Conservation (phyloP, 148 eudicot genomes). For the Persicaria tinctoria region DNA sequence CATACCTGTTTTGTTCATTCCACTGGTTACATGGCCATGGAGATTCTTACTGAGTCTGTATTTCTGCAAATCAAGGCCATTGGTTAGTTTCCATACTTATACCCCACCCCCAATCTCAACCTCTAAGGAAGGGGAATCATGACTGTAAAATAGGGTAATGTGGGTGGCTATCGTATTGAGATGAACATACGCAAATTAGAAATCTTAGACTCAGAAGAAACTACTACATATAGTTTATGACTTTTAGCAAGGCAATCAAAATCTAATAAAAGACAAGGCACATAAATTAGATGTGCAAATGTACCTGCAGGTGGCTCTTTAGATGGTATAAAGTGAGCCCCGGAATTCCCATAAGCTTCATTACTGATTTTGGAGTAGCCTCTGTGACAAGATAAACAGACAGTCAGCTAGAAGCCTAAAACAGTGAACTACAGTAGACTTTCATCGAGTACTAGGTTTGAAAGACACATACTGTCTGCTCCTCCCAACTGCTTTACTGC, state of each 20-base stretch:
- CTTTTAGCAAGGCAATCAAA: not conserved
- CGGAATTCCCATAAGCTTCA: slow-evolving; percentile 90
- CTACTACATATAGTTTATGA: not conserved
- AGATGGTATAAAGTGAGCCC: slow-evolving; percentile 91
- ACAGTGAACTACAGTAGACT: not conserved
- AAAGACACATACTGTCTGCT: slow-evolving; percentile 66
- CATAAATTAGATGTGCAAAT: slow-evolving; percentile 5
- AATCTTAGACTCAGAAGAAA: not conserved
- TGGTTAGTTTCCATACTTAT: not conserved
- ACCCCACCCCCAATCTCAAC: too few species aligned
- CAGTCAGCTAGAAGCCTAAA: slow-evolving; percentile 13
- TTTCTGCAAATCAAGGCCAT: slow-evolving; percentile 42
- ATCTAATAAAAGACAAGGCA: not conserved
- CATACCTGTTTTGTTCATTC: slow-evolving; percentile 53
- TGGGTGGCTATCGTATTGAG: not conserved
- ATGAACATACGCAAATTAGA: not conserved
- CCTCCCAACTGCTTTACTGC: slow-evolving; percentile 96
- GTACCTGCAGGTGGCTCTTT: slow-evolving; percentile 94
- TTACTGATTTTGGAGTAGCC: slow-evolving; percentile 89
- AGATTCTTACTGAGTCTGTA: slow-evolving; percentile 87
- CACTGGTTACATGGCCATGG: slow-evolving; percentile 54
- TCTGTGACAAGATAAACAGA: slow-evolving; percentile 40
- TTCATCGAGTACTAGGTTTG: not conserved
- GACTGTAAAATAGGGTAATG: too few species aligned
- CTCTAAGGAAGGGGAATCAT: too few species aligned